These are phyloP conservation scores for Saturnispora quitensis DNA, from an alignment of 805 yeast species.

Conservation along the genomic window DNA sequence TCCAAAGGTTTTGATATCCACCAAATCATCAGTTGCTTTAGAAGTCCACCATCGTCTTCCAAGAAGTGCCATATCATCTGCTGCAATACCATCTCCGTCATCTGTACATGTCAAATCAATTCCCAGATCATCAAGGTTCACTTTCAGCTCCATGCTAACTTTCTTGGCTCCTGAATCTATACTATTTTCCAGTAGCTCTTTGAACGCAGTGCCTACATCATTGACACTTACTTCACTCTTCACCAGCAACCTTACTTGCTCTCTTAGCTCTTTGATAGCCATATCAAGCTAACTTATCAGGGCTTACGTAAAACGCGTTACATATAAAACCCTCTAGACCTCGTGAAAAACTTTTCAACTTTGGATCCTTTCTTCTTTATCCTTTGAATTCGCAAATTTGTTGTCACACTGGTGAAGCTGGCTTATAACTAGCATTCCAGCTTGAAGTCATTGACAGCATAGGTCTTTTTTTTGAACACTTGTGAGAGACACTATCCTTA, in stretches of 20 bases:
- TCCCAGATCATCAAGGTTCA: conserved; percentile 19
- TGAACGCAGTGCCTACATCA: conserved; percentile 33
- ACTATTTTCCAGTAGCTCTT: conserved; percentile 46
- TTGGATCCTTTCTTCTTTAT: not conserved
- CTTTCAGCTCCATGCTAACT: conserved; percentile 23
- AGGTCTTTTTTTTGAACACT: not conserved
- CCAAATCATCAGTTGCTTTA: conserved; percentile 34
- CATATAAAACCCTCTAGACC: conserved; percentile 2
- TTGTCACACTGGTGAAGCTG: not conserved
- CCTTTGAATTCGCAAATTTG: not conserved
- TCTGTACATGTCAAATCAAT: conserved; percentile 41
- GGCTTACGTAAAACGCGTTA: not conserved
- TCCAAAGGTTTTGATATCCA: conserved; percentile 40
- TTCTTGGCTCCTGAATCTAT: conserved; percentile 42
- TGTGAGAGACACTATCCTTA: not conserved
- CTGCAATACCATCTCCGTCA: conserved; percentile 61
- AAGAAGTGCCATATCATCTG: conserved; percentile 36
- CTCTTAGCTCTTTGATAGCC: conserved; percentile 6
- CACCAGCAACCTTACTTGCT: not conserved
- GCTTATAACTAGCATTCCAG: not conserved
- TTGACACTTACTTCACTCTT: conserved; percentile 27
- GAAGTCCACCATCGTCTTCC: conserved; percentile 49
- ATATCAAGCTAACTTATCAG: not conserved
- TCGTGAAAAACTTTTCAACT: not conserved
- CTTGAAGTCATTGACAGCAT: not conserved